These are phyloP conservation scores for Kwoniella bestiolae DNA, from an alignment of 768 basidiomycete species.

Conservation along the genomic window DNA sequence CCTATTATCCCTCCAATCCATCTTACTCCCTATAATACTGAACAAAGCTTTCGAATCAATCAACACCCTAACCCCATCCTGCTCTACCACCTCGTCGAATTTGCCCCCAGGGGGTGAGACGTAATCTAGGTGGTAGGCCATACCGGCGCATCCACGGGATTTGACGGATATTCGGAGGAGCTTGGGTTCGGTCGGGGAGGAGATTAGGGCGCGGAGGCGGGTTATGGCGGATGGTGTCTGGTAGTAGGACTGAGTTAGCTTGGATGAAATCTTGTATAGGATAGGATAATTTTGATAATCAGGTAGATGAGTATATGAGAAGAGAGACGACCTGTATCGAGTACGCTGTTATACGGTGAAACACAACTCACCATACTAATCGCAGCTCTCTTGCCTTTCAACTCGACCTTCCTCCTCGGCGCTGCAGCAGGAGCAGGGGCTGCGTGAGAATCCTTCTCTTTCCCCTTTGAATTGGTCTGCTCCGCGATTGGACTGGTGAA, in stretches of 20 bases:
- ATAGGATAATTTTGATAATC: too few species aligned
- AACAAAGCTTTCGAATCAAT: conserved; percentile 97
- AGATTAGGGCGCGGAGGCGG: conserved; percentile 72
- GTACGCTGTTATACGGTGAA: too few species aligned
- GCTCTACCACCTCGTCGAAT: conserved; percentile 96
- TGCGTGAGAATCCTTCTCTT: not conserved
- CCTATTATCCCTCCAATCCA: conserved; percentile 96
- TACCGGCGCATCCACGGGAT: conserved; percentile 95
- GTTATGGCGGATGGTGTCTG: conserved; percentile 80
- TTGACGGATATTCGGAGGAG: conserved; percentile 92
- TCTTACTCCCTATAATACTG: conserved; percentile 96
- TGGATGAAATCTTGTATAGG: too few species aligned
- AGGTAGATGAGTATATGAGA: not conserved
- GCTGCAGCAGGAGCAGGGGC: conserved; percentile 9
- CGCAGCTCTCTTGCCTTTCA: conserved; percentile 56
- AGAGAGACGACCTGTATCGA: not conserved
- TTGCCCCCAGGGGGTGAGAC: conserved; percentile 71
- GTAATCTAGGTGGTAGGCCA: conserved; percentile 90
- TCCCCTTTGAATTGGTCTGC: not conserved
- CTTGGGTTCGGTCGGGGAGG: conserved; percentile 75
- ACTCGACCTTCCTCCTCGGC: conserved; percentile 24
- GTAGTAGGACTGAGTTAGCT: not conserved
- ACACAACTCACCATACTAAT: conserved; percentile 57
- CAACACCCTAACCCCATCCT: conserved; percentile 89
- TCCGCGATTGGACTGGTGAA: conserved; percentile 13